These are phyloP conservation scores for Ophiocordyceps camponoti-saundersi DNA, from an alignment of 2,329 filamentous ascomycete genomes.

Conservation along the genomic window DNA sequence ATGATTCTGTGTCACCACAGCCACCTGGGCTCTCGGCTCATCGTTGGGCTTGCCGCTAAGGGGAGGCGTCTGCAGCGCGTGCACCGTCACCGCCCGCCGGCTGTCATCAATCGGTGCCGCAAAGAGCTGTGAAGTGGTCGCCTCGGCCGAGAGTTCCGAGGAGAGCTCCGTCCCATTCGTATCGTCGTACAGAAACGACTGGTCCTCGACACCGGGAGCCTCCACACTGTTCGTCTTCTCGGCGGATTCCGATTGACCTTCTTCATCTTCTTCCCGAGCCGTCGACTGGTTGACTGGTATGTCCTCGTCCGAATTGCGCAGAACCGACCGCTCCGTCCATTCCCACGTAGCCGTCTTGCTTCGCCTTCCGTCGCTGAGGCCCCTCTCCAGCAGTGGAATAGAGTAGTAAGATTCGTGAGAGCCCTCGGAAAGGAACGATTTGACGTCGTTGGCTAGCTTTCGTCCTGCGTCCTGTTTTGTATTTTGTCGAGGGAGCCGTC, in stretches of 20 bases:
- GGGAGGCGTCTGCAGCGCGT: slow-evolving; percentile 19
- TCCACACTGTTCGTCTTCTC: slow-evolving; percentile 35
- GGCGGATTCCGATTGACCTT: slow-evolving; percentile 31
- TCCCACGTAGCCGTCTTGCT: slow-evolving; percentile 23
- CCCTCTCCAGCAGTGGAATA: slow-evolving; percentile 59
- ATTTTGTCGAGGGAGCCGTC: neutral
- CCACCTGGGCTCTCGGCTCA: neutral
- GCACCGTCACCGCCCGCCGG: slow-evolving; percentile 28
- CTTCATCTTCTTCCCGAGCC: slow-evolving; percentile 8
- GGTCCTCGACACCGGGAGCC: slow-evolving; percentile 13
- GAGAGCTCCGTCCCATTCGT: slow-evolving; percentile 41
- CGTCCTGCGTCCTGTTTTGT: neutral
- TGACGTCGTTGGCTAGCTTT: slow-evolving; percentile 6
- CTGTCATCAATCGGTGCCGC: slow-evolving; percentile 9
- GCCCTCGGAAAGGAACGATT: slow-evolving; percentile 37
- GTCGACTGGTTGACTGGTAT: slow-evolving; percentile 6
- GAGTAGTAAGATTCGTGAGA: slow-evolving; percentile 64
- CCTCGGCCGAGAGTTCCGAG: slow-evolving; percentile 42
- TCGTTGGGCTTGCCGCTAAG: neutral
- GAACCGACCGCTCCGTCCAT: slow-evolving; percentile 39
- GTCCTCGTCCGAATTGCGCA: slow-evolving; percentile 27
- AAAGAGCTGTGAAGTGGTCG: neutral
- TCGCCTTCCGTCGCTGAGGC: slow-evolving; percentile 31
- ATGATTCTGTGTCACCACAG: slow-evolving; percentile 5
- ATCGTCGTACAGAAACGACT: slow-evolving; percentile 32